Conservation (phyloP, 1,284 basidiomycete genomes). For the Inonotus obliquus region DNA sequence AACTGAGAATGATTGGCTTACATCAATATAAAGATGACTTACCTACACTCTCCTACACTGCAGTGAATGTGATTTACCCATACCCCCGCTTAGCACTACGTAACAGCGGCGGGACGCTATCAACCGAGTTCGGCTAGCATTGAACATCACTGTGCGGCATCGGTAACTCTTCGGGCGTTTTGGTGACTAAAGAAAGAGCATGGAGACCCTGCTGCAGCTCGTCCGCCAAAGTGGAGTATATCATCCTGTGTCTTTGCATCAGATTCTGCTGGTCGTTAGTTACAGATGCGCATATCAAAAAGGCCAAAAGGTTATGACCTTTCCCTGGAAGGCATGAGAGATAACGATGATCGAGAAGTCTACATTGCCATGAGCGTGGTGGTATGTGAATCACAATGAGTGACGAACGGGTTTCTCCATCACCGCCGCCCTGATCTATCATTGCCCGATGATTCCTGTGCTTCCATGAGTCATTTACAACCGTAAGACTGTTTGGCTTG, state of each 20-base stretch:
- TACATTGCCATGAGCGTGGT: slow-evolving; percentile 26
- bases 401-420: slow-evolving; percentile 64
- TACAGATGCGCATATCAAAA: background rate
- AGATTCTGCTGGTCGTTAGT: slow-evolving; percentile 44
- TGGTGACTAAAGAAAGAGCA: slow-evolving; percentile 70
- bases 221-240: slow-evolving; percentile 63
- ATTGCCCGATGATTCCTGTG: slow-evolving; percentile 75
- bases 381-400: background rate
- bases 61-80: background rate
- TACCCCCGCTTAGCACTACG: background rate
- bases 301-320: slow-evolving; percentile 38
- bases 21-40: background rate
- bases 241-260: slow-evolving; percentile 74
- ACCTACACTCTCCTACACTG: background rate
- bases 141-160: background rate
- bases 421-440: slow-evolving; percentile 56
- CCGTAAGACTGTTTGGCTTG: slow-evolving; percentile 51
- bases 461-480: slow-evolving; percentile 73
- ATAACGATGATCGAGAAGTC: slow-evolving; percentile 73
- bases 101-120: background rate
- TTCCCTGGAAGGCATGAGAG: slow-evolving; percentile 65
- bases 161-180: slow-evolving; percentile 42
- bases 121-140: slow-evolving; percentile 4
- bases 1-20: background rate
- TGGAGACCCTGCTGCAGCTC: slow-evolving; percentile 68